Conservation (phyloP, 2,329 filamentous ascomycete genomes). For the Berkeleyomyces rouxiae region DNA sequence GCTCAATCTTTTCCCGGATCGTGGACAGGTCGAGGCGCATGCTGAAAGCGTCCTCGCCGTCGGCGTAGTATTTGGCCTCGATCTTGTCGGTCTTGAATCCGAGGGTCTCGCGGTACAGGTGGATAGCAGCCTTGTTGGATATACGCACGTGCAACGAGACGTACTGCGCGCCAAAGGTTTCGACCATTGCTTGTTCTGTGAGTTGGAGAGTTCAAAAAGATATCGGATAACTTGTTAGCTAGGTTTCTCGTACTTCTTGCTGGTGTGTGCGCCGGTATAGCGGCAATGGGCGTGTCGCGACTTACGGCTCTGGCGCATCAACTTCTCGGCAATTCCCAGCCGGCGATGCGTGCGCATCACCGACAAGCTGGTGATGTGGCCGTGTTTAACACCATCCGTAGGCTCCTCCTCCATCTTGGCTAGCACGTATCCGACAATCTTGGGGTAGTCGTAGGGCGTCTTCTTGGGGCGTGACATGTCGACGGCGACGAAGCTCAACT, state of each 20-base stretch:
- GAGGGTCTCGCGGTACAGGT: conserved; percentile 82
- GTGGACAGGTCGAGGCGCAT: conserved; percentile 75
- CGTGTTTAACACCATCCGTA: conserved; percentile 74
- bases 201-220: not conserved
- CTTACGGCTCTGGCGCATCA: conserved; percentile 92
- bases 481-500: conserved; percentile 90
- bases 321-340: conserved; percentile 84
- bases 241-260: not conserved
- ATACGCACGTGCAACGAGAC: conserved; percentile 92
- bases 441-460: conserved; percentile 74
- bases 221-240: not conserved
- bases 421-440: conserved; percentile 97
- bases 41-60: conserved; percentile 87
- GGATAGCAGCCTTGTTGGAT: conserved; percentile 79
- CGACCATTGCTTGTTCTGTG: conserved; percentile 84
- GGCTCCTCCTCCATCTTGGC: conserved; percentile 99
- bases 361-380: conserved; percentile 86
- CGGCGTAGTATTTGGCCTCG: conserved; percentile 85
- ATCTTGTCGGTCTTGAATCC: conserved; percentile 78
- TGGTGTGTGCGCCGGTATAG: too few species aligned
- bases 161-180: conserved; percentile 80
- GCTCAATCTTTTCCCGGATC: conserved; percentile 34
- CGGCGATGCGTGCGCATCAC: conserved; percentile 93
- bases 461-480: conserved; percentile 68
- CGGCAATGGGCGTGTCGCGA: conserved; percentile 16